These are phyloP conservation scores for Candida tammaniensis DNA, from an alignment of 805 yeast species.

Conservation along the genomic window DNA sequence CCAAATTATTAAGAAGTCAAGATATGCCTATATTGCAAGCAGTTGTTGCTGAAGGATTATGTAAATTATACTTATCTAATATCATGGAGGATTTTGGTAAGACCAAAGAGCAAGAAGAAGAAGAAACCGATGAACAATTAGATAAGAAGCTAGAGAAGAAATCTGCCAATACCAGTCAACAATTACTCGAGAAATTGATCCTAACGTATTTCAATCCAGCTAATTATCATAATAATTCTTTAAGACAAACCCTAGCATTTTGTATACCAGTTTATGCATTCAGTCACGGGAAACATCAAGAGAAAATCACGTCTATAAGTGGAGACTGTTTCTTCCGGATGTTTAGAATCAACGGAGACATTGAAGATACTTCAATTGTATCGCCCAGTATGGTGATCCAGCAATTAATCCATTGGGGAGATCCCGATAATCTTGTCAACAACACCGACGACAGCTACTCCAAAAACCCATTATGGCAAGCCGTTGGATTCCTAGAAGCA, in stretches of 20 bases:
- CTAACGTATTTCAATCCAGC: conserved; percentile 73
- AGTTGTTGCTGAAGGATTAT: conserved; percentile 79
- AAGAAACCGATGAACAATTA: conserved; percentile 16
- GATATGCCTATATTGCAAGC: conserved; percentile 69
- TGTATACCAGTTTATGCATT: conserved; percentile 87
- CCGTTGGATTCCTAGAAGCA: conserved; percentile 50
- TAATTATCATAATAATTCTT: conserved; percentile 57
- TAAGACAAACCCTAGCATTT: conserved; percentile 78
- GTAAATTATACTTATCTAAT: conserved; percentile 78
- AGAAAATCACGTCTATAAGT: conserved; percentile 57
- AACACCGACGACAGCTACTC: conserved; percentile 37
- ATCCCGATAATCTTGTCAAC: conserved; percentile 65
- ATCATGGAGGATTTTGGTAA: conserved; percentile 63
- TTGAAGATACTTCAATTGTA: conserved; percentile 25
- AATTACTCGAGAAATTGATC: conserved; percentile 64
- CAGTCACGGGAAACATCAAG: conserved; percentile 72
- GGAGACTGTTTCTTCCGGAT: conserved; percentile 65
- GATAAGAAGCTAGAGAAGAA: no score
- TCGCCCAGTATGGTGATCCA: conserved; percentile 54
- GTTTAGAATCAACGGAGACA: conserved; percentile 35
- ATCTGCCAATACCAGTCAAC: conserved; percentile 28
- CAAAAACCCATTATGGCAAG: conserved; percentile 58
- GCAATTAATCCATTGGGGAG: conserved; percentile 82
- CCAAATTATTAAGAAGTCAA: conserved; percentile 57
- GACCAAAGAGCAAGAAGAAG: conserved; percentile 8